Conservation (phyloP, 345 rosid species). For the Hibiscus tridactylites region DNA sequence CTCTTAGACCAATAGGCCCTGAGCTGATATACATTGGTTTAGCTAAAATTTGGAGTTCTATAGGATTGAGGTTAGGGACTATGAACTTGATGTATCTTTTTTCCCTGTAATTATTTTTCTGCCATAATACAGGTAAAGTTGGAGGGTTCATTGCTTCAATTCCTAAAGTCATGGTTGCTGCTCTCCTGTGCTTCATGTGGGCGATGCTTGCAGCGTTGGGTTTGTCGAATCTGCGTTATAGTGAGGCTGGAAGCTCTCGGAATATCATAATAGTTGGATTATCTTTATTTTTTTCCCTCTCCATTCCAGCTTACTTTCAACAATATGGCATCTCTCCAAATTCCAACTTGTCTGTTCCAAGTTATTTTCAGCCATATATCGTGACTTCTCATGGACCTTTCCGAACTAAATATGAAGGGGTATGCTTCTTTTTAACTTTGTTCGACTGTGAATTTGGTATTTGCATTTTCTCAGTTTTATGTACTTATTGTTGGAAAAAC, state of each 20-base stretch:
- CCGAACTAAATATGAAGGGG: conserved; percentile 64
- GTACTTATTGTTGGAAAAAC: background rate
- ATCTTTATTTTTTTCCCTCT: conserved; percentile 77
- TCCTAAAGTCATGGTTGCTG: conserved; percentile 94
- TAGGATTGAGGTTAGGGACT: background rate
- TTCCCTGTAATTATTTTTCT: background rate
- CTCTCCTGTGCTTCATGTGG: conserved; percentile 98
- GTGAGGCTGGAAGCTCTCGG: conserved; percentile 98
- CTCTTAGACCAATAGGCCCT: background rate
- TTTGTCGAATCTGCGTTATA: conserved; percentile 84
- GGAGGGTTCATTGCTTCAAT: conserved; percentile 95
- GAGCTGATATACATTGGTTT: background rate
- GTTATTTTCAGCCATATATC: conserved; percentile 86
- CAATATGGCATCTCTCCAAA: conserved; percentile 78
- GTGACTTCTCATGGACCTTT: conserved; percentile 68
- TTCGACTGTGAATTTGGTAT: background rate
- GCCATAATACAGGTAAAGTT: conserved; percentile 60
- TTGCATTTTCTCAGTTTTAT: background rate
- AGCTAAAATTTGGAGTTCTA: background rate
- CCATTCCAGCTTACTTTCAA: conserved; percentile 92
- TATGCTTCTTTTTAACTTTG: conserved; percentile 25
- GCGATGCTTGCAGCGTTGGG: conserved; percentile 93
- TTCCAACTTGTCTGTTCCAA: conserved; percentile 69
- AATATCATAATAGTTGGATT: conserved; percentile 88
- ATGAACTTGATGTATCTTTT: background rate